Base-by-base conservation (phyloP, 306 rosid species). In the Prunus fruticosa region DNA sequence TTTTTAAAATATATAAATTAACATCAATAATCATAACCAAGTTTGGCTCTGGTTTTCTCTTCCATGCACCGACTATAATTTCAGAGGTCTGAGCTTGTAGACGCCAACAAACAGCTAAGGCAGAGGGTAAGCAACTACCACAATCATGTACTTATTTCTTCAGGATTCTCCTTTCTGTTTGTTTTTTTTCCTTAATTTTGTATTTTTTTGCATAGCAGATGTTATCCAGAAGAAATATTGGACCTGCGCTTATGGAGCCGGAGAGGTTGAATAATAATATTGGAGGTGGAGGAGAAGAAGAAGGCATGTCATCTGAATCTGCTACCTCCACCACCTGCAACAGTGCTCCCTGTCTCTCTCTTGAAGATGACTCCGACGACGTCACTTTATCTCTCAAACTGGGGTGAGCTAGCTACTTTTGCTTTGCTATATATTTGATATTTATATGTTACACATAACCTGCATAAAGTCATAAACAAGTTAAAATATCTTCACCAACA, bases 31-130 rank as follows among this genome's bases (percentile, higher is more conserved):
- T 47, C 15, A 47, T 10, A 13, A 47, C 52, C 52, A 47, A 30
- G 18, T 63, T 28, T 63, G 12, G 6, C 11, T 30, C 30, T 16
- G 45, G 23, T 63, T 63, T 43, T 16, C 2, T 28, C 67, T 28
- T 32, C 67, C 41, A 22, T 28, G 12, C 10, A 43, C 19, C 3
- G 11, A 45, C 28, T 2, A 45, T 11, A 50, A 4, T 27, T 64
- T 64, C 83, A 74, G 86, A 75, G 74, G 64, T 71, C 52, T 38
- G 58, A 69, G 69, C 25, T 53, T 77, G 51, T 34, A 63, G 47
- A 67, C 28, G 80, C 75, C 68, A 84, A 81, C 65, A 78, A 16
- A 63, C 64, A 16, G 56, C 62, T 81, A 9, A 71, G 62, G 12
- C 78, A 58, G 71, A 75, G 54, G 78, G 88, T 81, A 69, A 57